Conservation (phyloP, 208 protist species). For the Entamoeba moshkovskii region DNA sequence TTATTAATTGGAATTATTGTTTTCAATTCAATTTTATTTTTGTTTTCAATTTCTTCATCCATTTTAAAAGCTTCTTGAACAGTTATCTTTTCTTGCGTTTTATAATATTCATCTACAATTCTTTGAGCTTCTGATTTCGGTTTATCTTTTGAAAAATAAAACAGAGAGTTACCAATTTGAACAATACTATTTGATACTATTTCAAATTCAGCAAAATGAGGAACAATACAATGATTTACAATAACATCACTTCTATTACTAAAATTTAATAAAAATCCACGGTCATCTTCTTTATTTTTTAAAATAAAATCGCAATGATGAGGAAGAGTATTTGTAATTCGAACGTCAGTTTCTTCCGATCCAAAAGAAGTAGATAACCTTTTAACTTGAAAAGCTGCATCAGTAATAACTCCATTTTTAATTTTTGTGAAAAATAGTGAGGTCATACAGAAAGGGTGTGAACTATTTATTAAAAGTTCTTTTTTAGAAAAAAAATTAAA, state of each 20-base stretch:
- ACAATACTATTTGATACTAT: background rate
- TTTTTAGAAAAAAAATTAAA: too few relatives aligned
- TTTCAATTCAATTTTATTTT: too few relatives aligned
- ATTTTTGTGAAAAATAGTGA: background rate
- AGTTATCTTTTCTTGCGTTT: too few relatives aligned
- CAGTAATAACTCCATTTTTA: background rate
- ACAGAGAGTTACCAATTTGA: background rate
- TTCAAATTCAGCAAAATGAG: background rate
- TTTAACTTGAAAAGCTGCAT: background rate
- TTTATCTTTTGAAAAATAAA: background rate
- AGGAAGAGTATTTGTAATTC: background rate
- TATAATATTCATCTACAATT: too few relatives aligned
- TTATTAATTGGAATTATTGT: too few relatives aligned
- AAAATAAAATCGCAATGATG: background rate
- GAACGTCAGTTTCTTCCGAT: background rate
- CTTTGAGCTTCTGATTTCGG: background rate
- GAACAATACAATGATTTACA: background rate
- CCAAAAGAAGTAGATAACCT: background rate
- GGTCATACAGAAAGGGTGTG: too few relatives aligned
- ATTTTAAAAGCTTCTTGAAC: too few relatives aligned
- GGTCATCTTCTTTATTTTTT: background rate
- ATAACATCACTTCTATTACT: background rate
- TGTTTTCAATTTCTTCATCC: too few relatives aligned
- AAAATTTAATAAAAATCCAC: background rate
- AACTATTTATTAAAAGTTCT: too few relatives aligned